Percentiles rank a stretch among this genome's conserved stretches.
phyloP scores from a whole-genome alignment of 805 yeast species.

The Jamesozyma spencerorum region DNA sequence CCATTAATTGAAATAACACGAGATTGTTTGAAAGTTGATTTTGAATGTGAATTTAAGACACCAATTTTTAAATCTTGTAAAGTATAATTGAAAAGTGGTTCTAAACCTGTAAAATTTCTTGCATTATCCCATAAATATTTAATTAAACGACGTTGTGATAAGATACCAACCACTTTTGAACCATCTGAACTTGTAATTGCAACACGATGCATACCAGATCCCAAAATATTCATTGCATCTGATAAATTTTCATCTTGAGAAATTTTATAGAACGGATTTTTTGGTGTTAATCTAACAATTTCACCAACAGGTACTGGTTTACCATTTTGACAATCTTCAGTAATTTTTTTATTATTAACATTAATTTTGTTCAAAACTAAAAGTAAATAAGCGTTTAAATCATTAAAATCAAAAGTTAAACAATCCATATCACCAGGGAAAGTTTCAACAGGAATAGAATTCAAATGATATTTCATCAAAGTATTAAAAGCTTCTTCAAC shows the following conservation, averaged over 20 bases:
- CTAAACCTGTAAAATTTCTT: conserved; percentile 73
- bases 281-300: conserved; percentile 74
- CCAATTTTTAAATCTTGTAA: conserved; percentile 73
- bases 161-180: conserved; percentile 63
- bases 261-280: conserved; percentile 78
- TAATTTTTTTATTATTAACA: conserved; percentile 28
- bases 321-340: conserved; percentile 66
- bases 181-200: conserved; percentile 57
- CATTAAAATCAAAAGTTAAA: conserved; percentile 84
- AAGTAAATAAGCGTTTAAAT: conserved; percentile 76
- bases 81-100: conserved; percentile 58
- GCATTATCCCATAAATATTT: conserved; percentile 89
- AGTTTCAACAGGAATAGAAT: conserved; percentile 74
- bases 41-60: conserved; percentile 31
- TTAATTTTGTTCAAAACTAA: conserved; percentile 69
- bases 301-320: conserved; percentile 87
- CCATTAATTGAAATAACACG: conserved; percentile 76
- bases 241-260: conserved; percentile 59
- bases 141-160: conserved; percentile 84
- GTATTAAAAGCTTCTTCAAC: conserved; percentile 86
- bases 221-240: conserved; percentile 74
- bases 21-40: conserved; percentile 33
- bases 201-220: conserved; percentile 92
- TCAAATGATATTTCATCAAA: conserved; percentile 59
- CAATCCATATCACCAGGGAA: conserved; percentile 52